phyloP scores from a whole-genome alignment of 2,329 filamentous ascomycete species.

The Aspergillus quadricinctus region DNA sequence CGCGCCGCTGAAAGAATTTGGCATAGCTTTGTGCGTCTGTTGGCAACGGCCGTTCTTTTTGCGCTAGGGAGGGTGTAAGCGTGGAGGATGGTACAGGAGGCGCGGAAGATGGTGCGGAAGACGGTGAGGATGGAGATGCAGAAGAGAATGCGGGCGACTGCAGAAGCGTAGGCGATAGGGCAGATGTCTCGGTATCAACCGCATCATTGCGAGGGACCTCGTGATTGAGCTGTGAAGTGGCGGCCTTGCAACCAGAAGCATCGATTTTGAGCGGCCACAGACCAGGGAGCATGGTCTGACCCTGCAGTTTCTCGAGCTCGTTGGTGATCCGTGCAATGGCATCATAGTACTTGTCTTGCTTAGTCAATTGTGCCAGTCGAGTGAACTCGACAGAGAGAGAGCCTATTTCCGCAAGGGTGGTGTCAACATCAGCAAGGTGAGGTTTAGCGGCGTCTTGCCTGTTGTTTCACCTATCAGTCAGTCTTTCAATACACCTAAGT shows the following conservation, averaged over 20 bases:
- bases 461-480: conserved; percentile 2
- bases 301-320: conserved; percentile 70
- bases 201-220: conserved; percentile 8
- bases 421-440: conserved; percentile 55
- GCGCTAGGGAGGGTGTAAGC: conserved; percentile 1
- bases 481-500: background rate
- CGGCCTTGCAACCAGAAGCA: conserved; percentile 68
- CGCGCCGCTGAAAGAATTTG: conserved; percentile 21
- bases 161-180: background rate
- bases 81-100: background rate
- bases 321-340: conserved; percentile 82
- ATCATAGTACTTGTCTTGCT: conserved; percentile 80
- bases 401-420: conserved; percentile 66
- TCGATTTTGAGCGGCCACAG: conserved; percentile 78
- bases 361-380: conserved; percentile 78
- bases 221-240: conserved; percentile 14
- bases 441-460: conserved; percentile 56
- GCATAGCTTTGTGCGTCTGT: conserved; percentile 23
- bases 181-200: conserved; percentile 1
- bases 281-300: conserved; percentile 65
- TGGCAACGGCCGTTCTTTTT: conserved; percentile 9
- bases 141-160: background rate
- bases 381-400: conserved; percentile 86
- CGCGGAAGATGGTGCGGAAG: background rate
- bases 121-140: background rate